Conservation (phyloP, 257 asterid genomes). For the Marsdenia floribunda region DNA sequence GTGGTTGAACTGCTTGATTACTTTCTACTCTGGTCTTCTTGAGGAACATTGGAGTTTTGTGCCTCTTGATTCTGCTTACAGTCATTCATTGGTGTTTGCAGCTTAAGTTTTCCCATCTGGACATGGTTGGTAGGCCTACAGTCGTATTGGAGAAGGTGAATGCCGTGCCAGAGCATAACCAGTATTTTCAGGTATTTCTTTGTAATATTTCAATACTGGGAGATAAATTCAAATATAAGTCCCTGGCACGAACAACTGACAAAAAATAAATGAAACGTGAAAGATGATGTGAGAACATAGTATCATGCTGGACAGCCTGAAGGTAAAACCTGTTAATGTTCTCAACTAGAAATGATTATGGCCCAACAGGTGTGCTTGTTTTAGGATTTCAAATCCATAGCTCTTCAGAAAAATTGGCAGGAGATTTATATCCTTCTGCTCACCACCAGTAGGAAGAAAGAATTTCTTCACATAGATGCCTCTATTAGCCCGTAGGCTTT, state of each 20-base stretch:
- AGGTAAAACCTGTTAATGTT: background rate
- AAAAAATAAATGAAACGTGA: background rate
- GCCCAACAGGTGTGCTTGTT: background rate
- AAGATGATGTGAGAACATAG: background rate
- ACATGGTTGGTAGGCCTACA: constrained; percentile 90
- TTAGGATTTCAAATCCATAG: background rate
- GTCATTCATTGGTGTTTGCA: constrained; percentile 37
- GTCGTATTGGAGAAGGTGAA: constrained; percentile 70
- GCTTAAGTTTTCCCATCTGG: constrained; percentile 84
- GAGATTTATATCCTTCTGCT: background rate
- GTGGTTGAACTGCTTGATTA: constrained; percentile 15
- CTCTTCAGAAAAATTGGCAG: background rate
- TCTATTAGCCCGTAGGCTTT: background rate
- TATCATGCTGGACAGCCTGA: background rate
- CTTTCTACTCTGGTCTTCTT: background rate
- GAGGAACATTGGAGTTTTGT: constrained; percentile 7
- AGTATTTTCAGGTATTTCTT: constrained; percentile 73
- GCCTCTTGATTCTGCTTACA: constrained; percentile 25
- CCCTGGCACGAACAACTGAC: background rate
- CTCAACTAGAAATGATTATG: background rate
- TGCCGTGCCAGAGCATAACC: constrained; percentile 89
- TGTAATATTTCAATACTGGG: background rate
- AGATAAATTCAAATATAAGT: background rate
- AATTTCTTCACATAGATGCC: background rate
- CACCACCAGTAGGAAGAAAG: background rate